Evolutionary conservation across 1,284 basidiomycete genomes (phyloP), one percentile per base, ranked within the genome.

Genomic region (Tausonia pullulans): DNA sequence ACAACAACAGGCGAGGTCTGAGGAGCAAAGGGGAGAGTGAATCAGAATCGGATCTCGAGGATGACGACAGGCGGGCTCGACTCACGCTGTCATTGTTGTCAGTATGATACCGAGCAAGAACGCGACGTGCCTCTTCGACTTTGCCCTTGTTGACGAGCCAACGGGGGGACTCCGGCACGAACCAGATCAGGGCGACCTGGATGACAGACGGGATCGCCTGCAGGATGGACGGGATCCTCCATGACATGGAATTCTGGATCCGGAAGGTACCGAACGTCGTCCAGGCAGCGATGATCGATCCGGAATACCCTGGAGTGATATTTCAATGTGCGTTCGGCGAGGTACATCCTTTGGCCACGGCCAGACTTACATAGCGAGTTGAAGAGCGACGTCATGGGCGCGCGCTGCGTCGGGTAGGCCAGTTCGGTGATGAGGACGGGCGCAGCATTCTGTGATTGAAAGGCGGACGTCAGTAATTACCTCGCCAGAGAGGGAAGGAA

Each of bases 331-430:
- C 3, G 39, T 77, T 82, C 58, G 69, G 85, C 84, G 87, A 72
- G 69, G 87, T 86, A 66, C 49, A 51, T 7, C 39, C 3, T 40
- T 27, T 5, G 5, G 39, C 58, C 58, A 48, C 0, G 14, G 60
- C 87, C 87, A 39, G 84, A 83, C 66, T 72, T 75, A 86, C 86
- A 88, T 60, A 87, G 82, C n/a, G 85, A 84, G 77, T 88, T 88
- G 78, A 87, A 88, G 51, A 82, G 76, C 2, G 85, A 83, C 4
- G 85, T 88, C 56, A 88, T 74, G 4, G 82, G 82, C 2, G 83
- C 86, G 67, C 88, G 86, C 74, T 90, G 84, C 0, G 81, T 78
- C 3, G 88, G 88, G 74, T 88, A 89, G 0, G 87, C 80, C 40
- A 90, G 76, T 73, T 90, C 88, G 50, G 86, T 84, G 61, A 89